Percentiles rank a stretch among this genome's conserved stretches.
phyloP scores from a whole-genome alignment of 352 stramenopile genomes.

The Halophytophthora polymorphica region DNA sequence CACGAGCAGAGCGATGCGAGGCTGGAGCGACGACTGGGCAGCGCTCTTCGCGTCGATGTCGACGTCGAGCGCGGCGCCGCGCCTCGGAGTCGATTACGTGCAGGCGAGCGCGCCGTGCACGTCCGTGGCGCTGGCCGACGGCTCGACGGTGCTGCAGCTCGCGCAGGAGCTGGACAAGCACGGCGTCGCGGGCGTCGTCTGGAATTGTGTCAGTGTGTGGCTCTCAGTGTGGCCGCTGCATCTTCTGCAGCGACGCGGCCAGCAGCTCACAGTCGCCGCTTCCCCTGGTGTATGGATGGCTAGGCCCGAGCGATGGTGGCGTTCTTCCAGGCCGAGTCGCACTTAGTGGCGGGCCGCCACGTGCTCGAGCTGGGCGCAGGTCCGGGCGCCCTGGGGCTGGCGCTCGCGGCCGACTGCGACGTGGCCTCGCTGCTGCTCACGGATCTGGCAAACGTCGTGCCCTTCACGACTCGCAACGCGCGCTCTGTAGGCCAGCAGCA shows the following conservation, averaged over 20 bases:
- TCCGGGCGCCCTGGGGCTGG: slow-evolving; percentile 48
- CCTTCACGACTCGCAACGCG: slow-evolving; percentile 38
- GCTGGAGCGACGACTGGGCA: slow-evolving; percentile 27
- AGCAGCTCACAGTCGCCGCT: too few species aligned
- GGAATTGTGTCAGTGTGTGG: slow-evolving; percentile 49
- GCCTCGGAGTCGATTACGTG: slow-evolving; percentile 60
- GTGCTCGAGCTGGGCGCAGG: slow-evolving; percentile 60
- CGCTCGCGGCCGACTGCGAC: slow-evolving; percentile 22
- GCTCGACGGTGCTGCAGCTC: slow-evolving; percentile 19
- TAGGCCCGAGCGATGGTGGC: slow-evolving; percentile 45
- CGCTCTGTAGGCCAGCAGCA: slow-evolving; percentile 20
- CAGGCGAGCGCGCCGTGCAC: slow-evolving; percentile 42
- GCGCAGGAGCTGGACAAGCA: slow-evolving; percentile 41
- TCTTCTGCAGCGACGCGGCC: background rate
- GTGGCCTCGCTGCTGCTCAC: slow-evolving; percentile 47
- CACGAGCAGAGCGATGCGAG: background rate
- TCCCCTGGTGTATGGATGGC: background rate
- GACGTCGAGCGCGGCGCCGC: slow-evolving; percentile 4
- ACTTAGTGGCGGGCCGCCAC: slow-evolving; percentile 24
- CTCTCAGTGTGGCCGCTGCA: slow-evolving; percentile 7
- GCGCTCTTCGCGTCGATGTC: slow-evolving; percentile 23
- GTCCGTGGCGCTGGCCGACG: slow-evolving; percentile 14
- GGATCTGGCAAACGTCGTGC: slow-evolving; percentile 47
- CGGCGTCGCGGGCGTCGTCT: slow-evolving; percentile 69
- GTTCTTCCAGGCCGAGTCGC: slow-evolving; percentile 32